Evolutionary conservation across 192 early-diverging fungal genomes (phyloP).

Genomic region (Phlyctochytrium planicorne): DNA sequence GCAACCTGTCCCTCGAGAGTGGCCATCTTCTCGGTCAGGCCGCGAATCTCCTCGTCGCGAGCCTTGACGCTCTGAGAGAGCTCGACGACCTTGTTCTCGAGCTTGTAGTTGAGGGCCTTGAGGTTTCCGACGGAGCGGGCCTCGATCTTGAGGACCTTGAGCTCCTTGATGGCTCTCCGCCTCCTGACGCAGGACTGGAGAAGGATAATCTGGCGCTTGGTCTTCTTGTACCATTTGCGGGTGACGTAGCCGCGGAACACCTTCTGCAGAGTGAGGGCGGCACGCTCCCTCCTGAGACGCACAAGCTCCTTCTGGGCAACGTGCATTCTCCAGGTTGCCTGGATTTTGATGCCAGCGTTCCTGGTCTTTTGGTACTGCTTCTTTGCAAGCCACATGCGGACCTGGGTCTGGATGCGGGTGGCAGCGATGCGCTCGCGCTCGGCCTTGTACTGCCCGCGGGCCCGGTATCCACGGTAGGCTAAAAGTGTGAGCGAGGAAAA

Average conservation of each 20-base stretch:
- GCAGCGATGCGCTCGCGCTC: constrained; percentile 68
- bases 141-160: constrained; percentile 76
- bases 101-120: constrained; percentile 83
- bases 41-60: constrained; percentile 66
- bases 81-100: constrained; percentile 93
- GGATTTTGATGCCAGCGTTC: constrained; percentile 40
- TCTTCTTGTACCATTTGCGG: constrained; percentile 58
- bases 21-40: constrained; percentile 50
- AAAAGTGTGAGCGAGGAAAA: constrained; percentile 51
- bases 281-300: constrained; percentile 58
- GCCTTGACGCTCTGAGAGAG: constrained; percentile 72
- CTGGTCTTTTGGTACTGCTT: constrained; percentile 36
- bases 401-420: constrained; percentile 59
- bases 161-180: constrained; percentile 64
- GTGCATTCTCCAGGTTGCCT: constrained; percentile 38
- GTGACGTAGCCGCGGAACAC: constrained; percentile 65
- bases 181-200: constrained; percentile 84
- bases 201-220: constrained; percentile 60
- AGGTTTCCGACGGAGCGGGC: constrained; percentile 82
- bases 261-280: constrained; percentile 77
- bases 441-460: constrained; percentile 59
- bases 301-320: constrained; percentile 55
- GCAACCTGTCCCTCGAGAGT: constrained; percentile 66
- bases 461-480: constrained; percentile 54
- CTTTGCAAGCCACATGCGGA: constrained; percentile 62